Conservation (phyloP, 2,329 filamentous ascomycete genomes). For the Magnaporthiopsis rhizophila region DNA sequence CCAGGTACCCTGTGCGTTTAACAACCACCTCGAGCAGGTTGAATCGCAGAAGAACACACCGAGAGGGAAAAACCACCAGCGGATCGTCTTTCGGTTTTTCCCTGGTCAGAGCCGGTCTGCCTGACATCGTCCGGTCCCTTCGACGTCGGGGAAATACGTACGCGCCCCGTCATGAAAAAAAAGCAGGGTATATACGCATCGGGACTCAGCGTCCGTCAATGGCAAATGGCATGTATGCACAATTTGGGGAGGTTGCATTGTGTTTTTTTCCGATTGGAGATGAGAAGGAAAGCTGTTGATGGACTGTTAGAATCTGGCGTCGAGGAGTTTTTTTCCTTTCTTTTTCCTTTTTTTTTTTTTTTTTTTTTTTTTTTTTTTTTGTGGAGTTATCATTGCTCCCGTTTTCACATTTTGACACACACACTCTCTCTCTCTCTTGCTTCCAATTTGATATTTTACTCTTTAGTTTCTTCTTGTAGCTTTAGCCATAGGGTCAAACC, state of each 20-base stretch:
- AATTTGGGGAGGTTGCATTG: neutral
- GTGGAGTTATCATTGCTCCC: neutral
- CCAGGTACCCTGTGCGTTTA: neutral
- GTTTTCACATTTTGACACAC: neutral
- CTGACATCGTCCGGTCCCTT: neutral
- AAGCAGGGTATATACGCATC: neutral
- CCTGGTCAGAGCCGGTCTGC: no score
- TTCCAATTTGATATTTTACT: neutral
- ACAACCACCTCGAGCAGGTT: neutral
- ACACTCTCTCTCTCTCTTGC: neutral
- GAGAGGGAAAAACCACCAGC: neutral
- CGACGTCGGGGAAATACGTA: neutral
- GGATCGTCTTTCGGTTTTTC: neutral
- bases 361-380: no score
- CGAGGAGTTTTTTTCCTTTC: neutral
- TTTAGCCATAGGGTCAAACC: neutral
- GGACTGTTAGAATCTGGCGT: neutral
- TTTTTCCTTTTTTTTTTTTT: no score
- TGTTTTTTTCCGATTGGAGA: neutral
- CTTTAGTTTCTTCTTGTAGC: neutral
- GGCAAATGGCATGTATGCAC: neutral
- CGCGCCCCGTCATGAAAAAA: neutral
- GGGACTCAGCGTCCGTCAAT: neutral
- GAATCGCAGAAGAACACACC: neutral
- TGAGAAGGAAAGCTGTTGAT: neutral